These are phyloP conservation scores for Annulohypoxylon truncatum DNA, from an alignment of 2,329 filamentous ascomycete genomes.

Conservation along the genomic window DNA sequence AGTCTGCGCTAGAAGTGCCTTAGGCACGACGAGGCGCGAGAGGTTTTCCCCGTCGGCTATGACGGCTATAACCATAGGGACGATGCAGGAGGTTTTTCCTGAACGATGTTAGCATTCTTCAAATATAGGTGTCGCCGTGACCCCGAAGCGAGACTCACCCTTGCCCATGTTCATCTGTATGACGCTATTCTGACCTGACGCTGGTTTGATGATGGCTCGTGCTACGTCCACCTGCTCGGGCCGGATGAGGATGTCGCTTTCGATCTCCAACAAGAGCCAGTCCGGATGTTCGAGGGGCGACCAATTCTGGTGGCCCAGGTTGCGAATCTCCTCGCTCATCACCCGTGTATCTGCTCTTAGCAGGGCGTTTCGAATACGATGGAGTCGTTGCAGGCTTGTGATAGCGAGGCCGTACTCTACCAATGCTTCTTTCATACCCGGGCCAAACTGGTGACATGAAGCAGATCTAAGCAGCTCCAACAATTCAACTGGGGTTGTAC, in stretches of 20 bases:
- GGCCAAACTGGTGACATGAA: slow-evolving; percentile 45
- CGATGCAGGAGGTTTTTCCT: slow-evolving; percentile 71
- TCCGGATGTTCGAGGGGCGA: slow-evolving; percentile 63
- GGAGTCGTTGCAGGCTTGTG: slow-evolving; percentile 58
- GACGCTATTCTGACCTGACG: slow-evolving; percentile 66
- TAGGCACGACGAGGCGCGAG: slow-evolving; percentile 67
- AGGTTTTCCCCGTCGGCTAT: slow-evolving; percentile 61
- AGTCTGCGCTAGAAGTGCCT: slow-evolving; percentile 68
- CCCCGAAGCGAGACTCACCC: slow-evolving; percentile 33
- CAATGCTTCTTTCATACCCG: slow-evolving; percentile 54
- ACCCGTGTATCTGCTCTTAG: slow-evolving; percentile 43
- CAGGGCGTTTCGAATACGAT: slow-evolving; percentile 55
- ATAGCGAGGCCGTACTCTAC: slow-evolving; percentile 58
- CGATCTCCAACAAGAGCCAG: slow-evolving; percentile 76
- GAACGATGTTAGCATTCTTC: slow-evolving; percentile 13
- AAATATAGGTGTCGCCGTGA: background rate
- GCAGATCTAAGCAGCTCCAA: slow-evolving; percentile 60
- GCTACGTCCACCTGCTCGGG: slow-evolving; percentile 72
- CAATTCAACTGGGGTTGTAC: slow-evolving; percentile 55
- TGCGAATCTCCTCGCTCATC: slow-evolving; percentile 57
- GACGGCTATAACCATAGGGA: slow-evolving; percentile 62
- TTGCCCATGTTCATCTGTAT: slow-evolving; percentile 77
- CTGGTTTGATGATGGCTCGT: slow-evolving; percentile 66
- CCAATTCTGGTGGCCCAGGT: slow-evolving; percentile 70
- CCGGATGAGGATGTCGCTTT: slow-evolving; percentile 72